Conservation (phyloP, 371 early-diverging fungal genomes). For the Vairimorpha necatrix region DNA sequence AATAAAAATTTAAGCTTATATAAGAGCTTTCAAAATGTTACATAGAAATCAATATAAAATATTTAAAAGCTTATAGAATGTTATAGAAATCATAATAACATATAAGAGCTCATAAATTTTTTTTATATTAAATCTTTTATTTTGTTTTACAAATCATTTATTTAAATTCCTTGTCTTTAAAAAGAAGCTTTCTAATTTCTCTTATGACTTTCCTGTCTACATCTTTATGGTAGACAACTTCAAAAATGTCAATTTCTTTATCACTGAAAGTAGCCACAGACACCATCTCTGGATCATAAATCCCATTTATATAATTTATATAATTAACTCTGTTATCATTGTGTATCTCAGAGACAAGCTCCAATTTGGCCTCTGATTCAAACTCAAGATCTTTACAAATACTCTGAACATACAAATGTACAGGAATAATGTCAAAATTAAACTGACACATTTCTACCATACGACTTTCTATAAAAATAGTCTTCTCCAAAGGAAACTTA, state of each 20-base stretch:
- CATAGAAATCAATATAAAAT: too few relatives aligned
- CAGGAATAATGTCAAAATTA: slow-evolving; percentile 38
- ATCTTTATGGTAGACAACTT: slow-evolving; percentile 7
- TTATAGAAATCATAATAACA: too few relatives aligned
- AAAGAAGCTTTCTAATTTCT: slow-evolving; percentile 16
- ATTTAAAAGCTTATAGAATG: too few relatives aligned
- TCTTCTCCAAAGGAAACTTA: neutral
- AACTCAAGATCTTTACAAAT: slow-evolving; percentile 19
- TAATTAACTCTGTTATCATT: slow-evolving; percentile 36
- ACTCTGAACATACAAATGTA: slow-evolving; percentile 28
- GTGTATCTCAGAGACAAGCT: slow-evolving; percentile 18
- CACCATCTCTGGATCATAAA: slow-evolving; percentile 38
- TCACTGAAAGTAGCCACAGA: slow-evolving; percentile 17
- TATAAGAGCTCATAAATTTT: too few relatives aligned
- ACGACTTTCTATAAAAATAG: slow-evolving; percentile 24
- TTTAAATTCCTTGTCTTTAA: neutral
- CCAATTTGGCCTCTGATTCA: slow-evolving; percentile 5
- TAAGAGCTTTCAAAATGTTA: too few relatives aligned
- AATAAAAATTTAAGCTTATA: too few relatives aligned
- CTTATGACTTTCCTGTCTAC: slow-evolving; percentile 15
- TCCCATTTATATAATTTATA: slow-evolving; percentile 44
- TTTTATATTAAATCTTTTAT: too few relatives aligned
- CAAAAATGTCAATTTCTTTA: slow-evolving; percentile 32
- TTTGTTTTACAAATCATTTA: neutral
- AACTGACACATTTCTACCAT: slow-evolving; percentile 32